A percentile compares a stretch with the other conserved stretches of the same genome.
Evolutionary conservation across 352 stramenopile genomes (phyloP).

Genomic region (Phytopythium oedochilum): DNA sequence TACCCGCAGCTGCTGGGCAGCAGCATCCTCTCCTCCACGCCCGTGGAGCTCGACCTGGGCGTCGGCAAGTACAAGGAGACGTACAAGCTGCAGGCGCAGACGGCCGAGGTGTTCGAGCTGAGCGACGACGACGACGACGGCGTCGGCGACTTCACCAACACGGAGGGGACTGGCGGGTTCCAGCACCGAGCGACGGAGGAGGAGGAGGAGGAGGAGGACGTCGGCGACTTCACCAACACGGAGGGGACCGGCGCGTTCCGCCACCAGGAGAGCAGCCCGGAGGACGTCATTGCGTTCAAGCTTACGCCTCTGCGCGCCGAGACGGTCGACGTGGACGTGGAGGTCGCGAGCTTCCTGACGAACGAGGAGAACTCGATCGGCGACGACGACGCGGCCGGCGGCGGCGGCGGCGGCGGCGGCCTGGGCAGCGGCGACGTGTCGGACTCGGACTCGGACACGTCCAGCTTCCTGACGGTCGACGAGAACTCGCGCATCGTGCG

Average conservation of each 20-base stretch:
- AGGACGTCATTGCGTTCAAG: neutral
- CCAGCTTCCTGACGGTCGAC: constrained; percentile 35
- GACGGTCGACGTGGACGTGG: constrained; percentile 21
- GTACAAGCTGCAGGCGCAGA: constrained; percentile 8
- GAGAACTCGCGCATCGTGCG: constrained; percentile 42
- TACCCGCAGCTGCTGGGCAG: constrained; percentile 23
- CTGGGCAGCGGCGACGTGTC: constrained; percentile 18
- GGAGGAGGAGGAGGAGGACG: constrained; percentile 33
- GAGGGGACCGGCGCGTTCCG: constrained; percentile 32
- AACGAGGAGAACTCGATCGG: constrained; percentile 31
- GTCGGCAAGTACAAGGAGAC: constrained; percentile 55
- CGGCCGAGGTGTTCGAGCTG: constrained; percentile 27
- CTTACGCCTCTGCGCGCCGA: constrained; percentile 1
- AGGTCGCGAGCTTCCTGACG: constrained; percentile 46
- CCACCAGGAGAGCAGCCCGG: constrained; percentile 1
- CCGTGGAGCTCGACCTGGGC: constrained; percentile 38
- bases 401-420: constrained; percentile 3
- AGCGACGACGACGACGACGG: constrained; percentile 26
- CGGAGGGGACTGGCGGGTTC: constrained; percentile 21
- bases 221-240: constrained; percentile 38
- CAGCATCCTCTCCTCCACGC: constrained; percentile 11
- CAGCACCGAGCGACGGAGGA: too few relatives aligned
- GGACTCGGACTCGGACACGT: constrained; percentile 23
- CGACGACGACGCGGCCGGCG: neutral
- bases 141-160: constrained; percentile 30